Evolutionary conservation across 805 yeast species (phyloP), one percentile per base, ranked within the genome.

Genomic region (Saccharomycodes ludwigii): DNA sequence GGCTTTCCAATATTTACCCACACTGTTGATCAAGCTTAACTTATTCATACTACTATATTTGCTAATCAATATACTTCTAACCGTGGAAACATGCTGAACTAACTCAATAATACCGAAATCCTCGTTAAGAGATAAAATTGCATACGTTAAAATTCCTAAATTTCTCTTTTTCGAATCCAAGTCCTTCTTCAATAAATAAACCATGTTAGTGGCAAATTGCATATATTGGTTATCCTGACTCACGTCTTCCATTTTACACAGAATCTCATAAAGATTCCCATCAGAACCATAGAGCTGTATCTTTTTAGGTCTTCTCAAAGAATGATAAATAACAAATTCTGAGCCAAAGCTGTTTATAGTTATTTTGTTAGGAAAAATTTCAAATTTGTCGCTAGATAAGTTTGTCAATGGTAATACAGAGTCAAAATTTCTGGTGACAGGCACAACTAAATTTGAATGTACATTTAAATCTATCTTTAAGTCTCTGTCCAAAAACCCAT

Each of bases 221-320:
- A 85, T 80, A 32, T 88, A 71, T 44, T 94, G 80, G 4, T 95
- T 91, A 60, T 93, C 99, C 48, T 93, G 93, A 40, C 97, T 61
- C 13, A 93, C 76, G 58, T 91, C 98, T 54, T 91, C 99, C 39
- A 74, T 69, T 48, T 91, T 91, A 44, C 94, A 76, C 58, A 91
- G 65, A 11, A 91, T 65, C 13, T 77, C 68, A 49, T 86, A 86
- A 1, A 60, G 52, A n/a, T 58, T 56, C 6, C 88, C 86, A 54
- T 88, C 82, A 2, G 82, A 72, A 0, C 97, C 98, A 24, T 71
- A 54, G 3, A 88, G 59, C 10, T 71, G 71, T 6, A 91, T 59
- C 40, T 81, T 76, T 43, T 83, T 71, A 0, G 98, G 99, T 57
- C 71, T 74, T 52, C 86, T 96, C 56, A 91, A 64, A 0, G 97